Evolutionary conservation across 1,284 basidiomycete genomes (phyloP).

Genomic region (Naganishia sp.): DNA sequence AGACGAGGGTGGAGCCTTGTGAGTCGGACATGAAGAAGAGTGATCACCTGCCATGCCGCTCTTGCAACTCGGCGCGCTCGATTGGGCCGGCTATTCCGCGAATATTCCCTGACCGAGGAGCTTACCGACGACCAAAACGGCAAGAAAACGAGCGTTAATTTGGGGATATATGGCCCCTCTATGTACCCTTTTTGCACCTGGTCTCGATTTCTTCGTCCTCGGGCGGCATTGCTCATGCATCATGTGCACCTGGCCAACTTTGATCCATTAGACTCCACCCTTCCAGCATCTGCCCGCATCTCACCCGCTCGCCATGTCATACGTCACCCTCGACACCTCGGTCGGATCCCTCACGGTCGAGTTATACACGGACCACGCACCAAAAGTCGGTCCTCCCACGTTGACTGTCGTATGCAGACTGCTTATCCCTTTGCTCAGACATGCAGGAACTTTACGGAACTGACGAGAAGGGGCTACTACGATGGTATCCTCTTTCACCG

Average conservation of each 20-base stretch:
- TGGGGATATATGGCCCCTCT: not conserved
- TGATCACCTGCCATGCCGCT: not conserved
- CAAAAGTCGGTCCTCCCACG: constrained; percentile 62
- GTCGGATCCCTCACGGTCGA: constrained; percentile 85
- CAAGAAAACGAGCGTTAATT: too few relatives aligned
- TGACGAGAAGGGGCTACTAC: constrained; percentile 83
- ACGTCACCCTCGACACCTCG: constrained; percentile 77
- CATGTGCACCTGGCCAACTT: not conserved
- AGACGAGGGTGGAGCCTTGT: not conserved
- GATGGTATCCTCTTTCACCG: constrained; percentile 75
- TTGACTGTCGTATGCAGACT: not conserved
- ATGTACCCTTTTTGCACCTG: not conserved
- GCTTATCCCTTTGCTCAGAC: constrained; percentile 60
- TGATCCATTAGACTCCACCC: not conserved
- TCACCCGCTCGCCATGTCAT: constrained; percentile 24
- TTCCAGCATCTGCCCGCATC: not conserved
- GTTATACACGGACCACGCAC: constrained; percentile 87
- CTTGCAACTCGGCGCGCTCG: not conserved
- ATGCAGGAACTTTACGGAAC: constrained; percentile 88
- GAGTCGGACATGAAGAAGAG: not conserved
- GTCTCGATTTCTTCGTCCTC: not conserved
- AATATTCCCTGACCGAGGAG: not conserved
- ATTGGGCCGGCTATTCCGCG: constrained; percentile 4
- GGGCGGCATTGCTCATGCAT: not conserved
- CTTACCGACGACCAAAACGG: not conserved